Evolutionary conservation across 192 early-diverging fungal species (phyloP).

Genomic region (Dissophora globulifera): DNA sequence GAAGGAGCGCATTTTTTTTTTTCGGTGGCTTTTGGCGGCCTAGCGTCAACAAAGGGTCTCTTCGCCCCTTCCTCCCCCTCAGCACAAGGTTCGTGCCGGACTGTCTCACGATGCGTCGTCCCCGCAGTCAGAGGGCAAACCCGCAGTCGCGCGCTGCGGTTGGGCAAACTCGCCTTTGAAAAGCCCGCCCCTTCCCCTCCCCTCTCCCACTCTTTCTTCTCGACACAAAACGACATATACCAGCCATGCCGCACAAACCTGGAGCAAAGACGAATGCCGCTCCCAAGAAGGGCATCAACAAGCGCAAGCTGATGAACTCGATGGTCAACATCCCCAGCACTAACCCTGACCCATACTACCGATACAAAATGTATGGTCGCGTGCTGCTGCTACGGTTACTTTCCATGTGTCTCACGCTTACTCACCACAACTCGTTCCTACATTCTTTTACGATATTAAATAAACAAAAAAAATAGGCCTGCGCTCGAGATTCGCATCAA

Average conservation of each 20-base stretch:
- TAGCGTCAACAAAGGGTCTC: too few relatives aligned
- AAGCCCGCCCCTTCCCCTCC: too few relatives aligned
- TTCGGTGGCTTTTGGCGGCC: not conserved
- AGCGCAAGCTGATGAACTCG: constrained; percentile 53
- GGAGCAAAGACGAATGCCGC: constrained; percentile 1
- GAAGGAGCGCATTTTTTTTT: not conserved
- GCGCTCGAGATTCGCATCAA: constrained; percentile 49
- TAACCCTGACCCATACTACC: constrained; percentile 51
- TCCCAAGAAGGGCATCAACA: constrained; percentile 48
- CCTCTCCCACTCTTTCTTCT: not conserved
- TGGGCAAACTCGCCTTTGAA: too few relatives aligned
- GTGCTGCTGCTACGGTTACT: not conserved
- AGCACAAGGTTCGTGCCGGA: too few relatives aligned
- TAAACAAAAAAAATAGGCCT: constrained; percentile 41
- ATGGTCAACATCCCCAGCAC: constrained; percentile 56
- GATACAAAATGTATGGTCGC: constrained; percentile 44
- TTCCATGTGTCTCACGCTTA: too few relatives aligned
- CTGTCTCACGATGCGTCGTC: not conserved
- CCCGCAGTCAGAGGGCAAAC: not conserved
- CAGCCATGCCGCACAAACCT: constrained; percentile 30
- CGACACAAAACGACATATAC: not conserved
- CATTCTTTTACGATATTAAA: not conserved
- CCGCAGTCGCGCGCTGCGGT: not conserved
- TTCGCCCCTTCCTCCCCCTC: too few relatives aligned
- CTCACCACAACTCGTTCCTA: not conserved